Conservation (phyloP, 495 filamentous ascomycete genomes). For the Aspergillus biplanus region DNA sequence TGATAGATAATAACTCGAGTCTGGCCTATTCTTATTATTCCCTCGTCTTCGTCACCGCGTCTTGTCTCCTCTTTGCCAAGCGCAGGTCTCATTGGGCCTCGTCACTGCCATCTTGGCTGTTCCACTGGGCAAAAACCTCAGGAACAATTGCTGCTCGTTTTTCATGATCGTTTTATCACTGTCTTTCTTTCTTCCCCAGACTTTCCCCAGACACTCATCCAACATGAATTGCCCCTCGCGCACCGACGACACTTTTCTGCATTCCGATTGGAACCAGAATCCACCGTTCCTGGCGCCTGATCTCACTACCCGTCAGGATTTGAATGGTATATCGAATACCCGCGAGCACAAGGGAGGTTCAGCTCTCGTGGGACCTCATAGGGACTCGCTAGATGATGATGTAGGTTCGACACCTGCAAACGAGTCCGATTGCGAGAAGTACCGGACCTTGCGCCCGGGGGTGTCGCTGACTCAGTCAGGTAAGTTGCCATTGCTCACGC, state of each 20-base stretch:
- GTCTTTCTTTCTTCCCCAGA: neutral
- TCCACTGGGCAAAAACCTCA: neutral
- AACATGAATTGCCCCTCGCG: slow-evolving; percentile 68
- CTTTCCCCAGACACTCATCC: slow-evolving; percentile 18
- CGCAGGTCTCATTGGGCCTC: neutral
- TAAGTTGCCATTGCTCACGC: slow-evolving; percentile 12
- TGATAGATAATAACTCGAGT: neutral
- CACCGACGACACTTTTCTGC: slow-evolving; percentile 57
- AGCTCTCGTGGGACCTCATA: slow-evolving; percentile 4
- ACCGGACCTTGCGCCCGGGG: slow-evolving; percentile 13
- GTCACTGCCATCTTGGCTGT: neutral
- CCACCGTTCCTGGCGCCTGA: slow-evolving; percentile 58
- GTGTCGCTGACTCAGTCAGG: slow-evolving; percentile 41
- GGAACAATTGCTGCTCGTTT: neutral
- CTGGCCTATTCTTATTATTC: neutral
- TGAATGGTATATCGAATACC: slow-evolving; percentile 57
- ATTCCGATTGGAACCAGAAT: slow-evolving; percentile 64
- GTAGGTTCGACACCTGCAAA: slow-evolving; percentile 11
- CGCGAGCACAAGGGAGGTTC: slow-evolving; percentile 27
- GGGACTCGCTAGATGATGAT: slow-evolving; percentile 17
- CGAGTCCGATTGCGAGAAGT: slow-evolving; percentile 18
- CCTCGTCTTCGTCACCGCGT: neutral
- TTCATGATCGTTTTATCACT: neutral
- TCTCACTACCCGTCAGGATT: slow-evolving; percentile 64
- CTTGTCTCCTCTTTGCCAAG: neutral